These are phyloP conservation scores for Vanderwaltozyma polyspora DNA, from an alignment of 805 yeast species.

Conservation along the genomic window DNA sequence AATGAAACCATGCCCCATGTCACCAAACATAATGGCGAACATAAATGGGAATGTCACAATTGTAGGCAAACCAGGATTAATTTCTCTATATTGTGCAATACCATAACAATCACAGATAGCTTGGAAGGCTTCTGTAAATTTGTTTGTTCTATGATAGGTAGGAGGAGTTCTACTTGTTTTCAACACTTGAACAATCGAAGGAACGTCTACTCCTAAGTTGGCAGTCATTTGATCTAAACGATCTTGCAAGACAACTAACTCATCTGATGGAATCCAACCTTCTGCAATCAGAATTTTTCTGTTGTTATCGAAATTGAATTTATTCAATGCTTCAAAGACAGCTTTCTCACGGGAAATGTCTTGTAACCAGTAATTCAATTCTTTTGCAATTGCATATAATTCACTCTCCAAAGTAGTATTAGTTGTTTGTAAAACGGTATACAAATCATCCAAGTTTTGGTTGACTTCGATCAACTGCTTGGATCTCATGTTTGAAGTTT, in stretches of 20 bases:
- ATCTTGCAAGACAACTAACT: conserved; percentile 35
- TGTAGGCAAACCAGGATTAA: conserved; percentile 66
- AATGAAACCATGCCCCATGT: conserved; percentile 66
- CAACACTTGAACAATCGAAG: conserved; percentile 46
- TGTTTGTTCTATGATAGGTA: conserved; percentile 58
- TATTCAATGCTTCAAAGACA: conserved; percentile 49
- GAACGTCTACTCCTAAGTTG: conserved; percentile 23
- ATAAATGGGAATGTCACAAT: conserved; percentile 68
- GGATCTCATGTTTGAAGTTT: conserved; percentile 29
- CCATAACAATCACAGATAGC: conserved; percentile 69
- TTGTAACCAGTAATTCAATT: conserved; percentile 49
- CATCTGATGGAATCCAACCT: conserved; percentile 62
- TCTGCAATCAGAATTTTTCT: conserved; percentile 59
- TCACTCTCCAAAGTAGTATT: conserved; percentile 52
- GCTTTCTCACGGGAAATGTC: conserved; percentile 43
- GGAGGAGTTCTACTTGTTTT: conserved; percentile 60
- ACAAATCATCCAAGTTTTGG: conserved; percentile 35
- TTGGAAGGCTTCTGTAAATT: conserved; percentile 60
- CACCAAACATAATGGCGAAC: conserved; percentile 82
- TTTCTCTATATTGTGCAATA: conserved; percentile 62
- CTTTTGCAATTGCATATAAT: conserved; percentile 51
- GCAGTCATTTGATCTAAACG: conserved; percentile 32
- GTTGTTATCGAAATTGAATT: conserved; percentile 55
- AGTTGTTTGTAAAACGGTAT: conserved; percentile 37
- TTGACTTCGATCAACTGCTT: conserved; percentile 30